A percentile compares a stretch with the other conserved stretches of the same genome.
phyloP scores from a whole-genome alignment of 176 grass and related monocot genomes.

The Typha latifolia region DNA sequence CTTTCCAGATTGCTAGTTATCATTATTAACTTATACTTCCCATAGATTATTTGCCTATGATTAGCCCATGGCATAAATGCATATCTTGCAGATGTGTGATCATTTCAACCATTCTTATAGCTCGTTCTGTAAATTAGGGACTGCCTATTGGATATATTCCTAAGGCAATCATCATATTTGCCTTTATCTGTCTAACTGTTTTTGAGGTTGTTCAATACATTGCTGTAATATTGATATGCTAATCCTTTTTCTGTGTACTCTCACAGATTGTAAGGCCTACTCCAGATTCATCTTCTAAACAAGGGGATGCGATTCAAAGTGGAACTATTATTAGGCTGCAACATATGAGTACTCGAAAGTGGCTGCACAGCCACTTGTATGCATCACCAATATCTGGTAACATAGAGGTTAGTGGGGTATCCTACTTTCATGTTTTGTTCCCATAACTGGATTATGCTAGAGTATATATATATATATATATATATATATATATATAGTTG shows the following conservation, averaged over 20 bases:
- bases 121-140: too few relatives aligned
- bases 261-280: conserved; percentile 40
- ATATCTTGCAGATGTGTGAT: too few relatives aligned
- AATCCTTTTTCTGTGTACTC: not conserved
- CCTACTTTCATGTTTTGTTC: too few relatives aligned
- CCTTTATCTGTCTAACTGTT: not conserved
- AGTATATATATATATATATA: too few relatives aligned
- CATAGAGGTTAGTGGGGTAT: conserved; percentile 50
- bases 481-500: too few relatives aligned
- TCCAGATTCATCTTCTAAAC: conserved; percentile 47
- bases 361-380: conserved; percentile 70
- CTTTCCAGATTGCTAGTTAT: too few relatives aligned
- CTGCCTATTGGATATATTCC: not conserved
- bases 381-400: conserved; percentile 72
- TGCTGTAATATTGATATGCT: not conserved
- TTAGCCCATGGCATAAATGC: too few relatives aligned
- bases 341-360: conserved; percentile 59
- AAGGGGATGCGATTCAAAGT: conserved; percentile 51
- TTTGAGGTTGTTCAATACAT: not conserved
- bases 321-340: conserved; percentile 53
- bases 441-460: too few relatives aligned
- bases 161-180: not conserved
- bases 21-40: too few relatives aligned
- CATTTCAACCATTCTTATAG: too few relatives aligned
- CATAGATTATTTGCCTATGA: too few relatives aligned